Evolutionary conservation across 352 stramenopile species (phyloP), one percentile per base, ranked within the genome.

Genomic region (Aphanomyces euteiches): DNA sequence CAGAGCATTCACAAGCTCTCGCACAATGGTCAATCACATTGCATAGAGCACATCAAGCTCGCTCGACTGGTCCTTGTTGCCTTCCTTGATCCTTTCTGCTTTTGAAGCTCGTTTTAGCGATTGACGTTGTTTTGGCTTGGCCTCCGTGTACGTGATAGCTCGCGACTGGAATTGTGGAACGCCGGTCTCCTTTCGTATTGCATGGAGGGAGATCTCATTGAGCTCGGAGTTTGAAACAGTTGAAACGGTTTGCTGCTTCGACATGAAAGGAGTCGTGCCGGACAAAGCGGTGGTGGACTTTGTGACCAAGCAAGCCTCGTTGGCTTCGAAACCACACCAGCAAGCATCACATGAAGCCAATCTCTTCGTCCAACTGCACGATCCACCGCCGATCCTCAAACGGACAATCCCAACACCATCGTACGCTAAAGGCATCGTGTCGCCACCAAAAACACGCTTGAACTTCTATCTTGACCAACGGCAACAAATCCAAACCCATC

Each of bases 381-480:
- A 63, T n/a, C 37, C 59, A 37, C 45, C 48, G 21, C 64, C 64
- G n/a, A 61, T 61, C 21, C 54, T 61, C 19, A 61, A 61, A 17
- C 54, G 54, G 19, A 61, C 54, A 37, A 61, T 61, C 7, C 54
- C 54, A n/a, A 61, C 54, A n/a, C 54, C 54, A 37, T 37, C 19
- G 3, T 61, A 40, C 54, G 54, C 54, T 37, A 61, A 61, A 37
- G 54, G 37, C 36, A 12, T 61, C n/a, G 19, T 61, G 15, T 61
- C 54, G 21, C 54, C 54, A n/a, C 54, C 7, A 61, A 61, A 61
- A 5, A 43, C 54, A 7, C 54, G 54, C 17, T n/a, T 70, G 3
- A 70, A 70, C 48, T 40, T 70, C 17, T 70, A 70, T 50, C 47
- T 56, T 38, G 53, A 50, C 40, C 64, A 70, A 34, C 64, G 53